phyloP scores from a whole-genome alignment of 2,329 filamentous ascomycete genomes.

The Aciculosporium take region DNA sequence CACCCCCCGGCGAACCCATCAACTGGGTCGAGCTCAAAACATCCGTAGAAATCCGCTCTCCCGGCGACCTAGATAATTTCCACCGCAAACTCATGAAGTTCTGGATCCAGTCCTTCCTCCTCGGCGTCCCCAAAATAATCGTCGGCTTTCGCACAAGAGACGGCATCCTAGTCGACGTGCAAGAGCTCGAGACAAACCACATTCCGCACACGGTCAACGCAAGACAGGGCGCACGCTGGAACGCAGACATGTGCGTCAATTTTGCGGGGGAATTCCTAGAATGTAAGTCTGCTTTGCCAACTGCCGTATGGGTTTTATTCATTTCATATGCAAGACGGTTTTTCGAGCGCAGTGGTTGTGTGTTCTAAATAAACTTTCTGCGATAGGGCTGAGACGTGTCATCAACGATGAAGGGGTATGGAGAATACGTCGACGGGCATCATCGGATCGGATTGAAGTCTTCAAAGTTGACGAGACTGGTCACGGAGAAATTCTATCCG shows the following conservation, averaged over 20 bases:
- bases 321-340: no score
- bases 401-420: conserved; percentile 64
- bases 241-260: conserved; percentile 87
- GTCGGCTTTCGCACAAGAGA: conserved; percentile 69
- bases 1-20: conserved; percentile 49
- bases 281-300: conserved; percentile 40
- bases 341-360: no score
- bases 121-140: conserved; percentile 83
- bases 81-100: conserved; percentile 88
- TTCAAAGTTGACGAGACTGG: conserved; percentile 60
- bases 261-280: conserved; percentile 67
- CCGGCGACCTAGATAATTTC: conserved; percentile 59
- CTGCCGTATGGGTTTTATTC: no score
- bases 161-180: conserved; percentile 56
- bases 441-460: conserved; percentile 54
- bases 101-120: conserved; percentile 91
- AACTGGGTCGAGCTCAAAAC: conserved; percentile 97
- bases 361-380: not conserved
- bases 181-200: conserved; percentile 65
- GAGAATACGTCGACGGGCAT: conserved; percentile 56
- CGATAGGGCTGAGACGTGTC: conserved; percentile 45
- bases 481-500: conserved; percentile 60
- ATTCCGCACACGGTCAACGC: conserved; percentile 66
- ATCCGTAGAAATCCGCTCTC: conserved; percentile 52
- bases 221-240: conserved; percentile 57